Evolutionary conservation across 176 grass and related monocot species (phyloP).

Genomic region (Phoenix roebelenii): DNA sequence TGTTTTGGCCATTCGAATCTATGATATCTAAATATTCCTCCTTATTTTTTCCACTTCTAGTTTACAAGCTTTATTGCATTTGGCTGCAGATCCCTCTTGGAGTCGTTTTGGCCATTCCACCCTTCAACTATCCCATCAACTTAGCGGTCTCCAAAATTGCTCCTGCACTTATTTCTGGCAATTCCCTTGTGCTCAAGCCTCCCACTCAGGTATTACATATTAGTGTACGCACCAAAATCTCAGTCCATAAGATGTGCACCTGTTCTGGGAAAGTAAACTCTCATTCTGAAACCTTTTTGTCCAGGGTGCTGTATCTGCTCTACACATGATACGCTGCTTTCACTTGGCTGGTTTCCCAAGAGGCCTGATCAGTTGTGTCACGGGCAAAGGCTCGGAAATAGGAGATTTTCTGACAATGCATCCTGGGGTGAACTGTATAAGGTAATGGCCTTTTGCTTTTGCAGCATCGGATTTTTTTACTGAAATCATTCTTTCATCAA

Average conservation of each 20-base stretch:
- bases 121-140: slow-evolving; percentile 96
- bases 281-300: slow-evolving; percentile 19
- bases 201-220: slow-evolving; percentile 63
- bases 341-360: slow-evolving; percentile 95
- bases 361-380: slow-evolving; percentile 83
- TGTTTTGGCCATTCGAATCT: slow-evolving; percentile 62
- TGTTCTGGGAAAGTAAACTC: neutral
- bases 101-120: slow-evolving; percentile 90
- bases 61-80: neutral
- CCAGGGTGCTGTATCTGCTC: slow-evolving; percentile 85
- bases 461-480: neutral
- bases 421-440: slow-evolving; percentile 94
- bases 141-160: slow-evolving; percentile 92
- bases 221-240: neutral
- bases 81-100: slow-evolving; percentile 72
- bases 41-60: slow-evolving; percentile 15
- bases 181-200: slow-evolving; percentile 86
- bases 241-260: neutral
- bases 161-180: slow-evolving; percentile 93
- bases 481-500: too few species aligned
- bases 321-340: slow-evolving; percentile 96
- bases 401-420: slow-evolving; percentile 98
- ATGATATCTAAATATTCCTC: too few species aligned
- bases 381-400: slow-evolving; percentile 98
- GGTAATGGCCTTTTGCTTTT: slow-evolving; percentile 26